Evolutionary conservation across 2,329 filamentous ascomycete genomes (phyloP).

Genomic region (Phaeosphaeria sp.): DNA sequence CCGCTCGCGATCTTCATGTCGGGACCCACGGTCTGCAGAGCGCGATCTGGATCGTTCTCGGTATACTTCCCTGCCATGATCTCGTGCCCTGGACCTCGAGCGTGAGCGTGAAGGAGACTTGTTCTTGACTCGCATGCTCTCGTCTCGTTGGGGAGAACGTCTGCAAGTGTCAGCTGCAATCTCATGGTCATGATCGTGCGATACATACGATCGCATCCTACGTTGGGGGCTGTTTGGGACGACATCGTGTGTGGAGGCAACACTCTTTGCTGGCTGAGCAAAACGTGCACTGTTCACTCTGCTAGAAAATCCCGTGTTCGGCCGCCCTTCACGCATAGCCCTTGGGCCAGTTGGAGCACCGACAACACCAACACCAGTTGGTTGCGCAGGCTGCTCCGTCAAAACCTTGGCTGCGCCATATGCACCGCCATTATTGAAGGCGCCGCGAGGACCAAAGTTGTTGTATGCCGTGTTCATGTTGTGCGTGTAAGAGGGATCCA

Average conservation of each 20-base stretch:
- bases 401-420: constrained; percentile 48
- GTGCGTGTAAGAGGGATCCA: constrained; percentile 49
- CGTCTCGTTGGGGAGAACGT: constrained; percentile 43
- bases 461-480: constrained; percentile 49
- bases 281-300: constrained; percentile 51
- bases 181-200: neutral
- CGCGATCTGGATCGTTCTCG: constrained; percentile 32
- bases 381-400: constrained; percentile 40
- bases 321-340: constrained; percentile 88
- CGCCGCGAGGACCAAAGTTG: constrained; percentile 54
- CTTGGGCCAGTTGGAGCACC: constrained; percentile 90
- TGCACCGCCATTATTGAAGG: constrained; percentile 47
- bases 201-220: constrained; percentile 40
- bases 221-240: constrained; percentile 33
- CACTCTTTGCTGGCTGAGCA: constrained; percentile 28
- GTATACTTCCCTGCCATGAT: constrained; percentile 20
- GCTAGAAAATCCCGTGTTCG: constrained; percentile 79
- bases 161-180: constrained; percentile 21
- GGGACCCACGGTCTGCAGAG: constrained; percentile 55
- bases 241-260: constrained; percentile 26
- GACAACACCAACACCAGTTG: constrained; percentile 64
- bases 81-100: constrained; percentile 44
- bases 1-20: constrained; percentile 56
- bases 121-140: constrained; percentile 41
- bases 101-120: constrained; percentile 52